These are phyloP conservation scores for Penicillium roqueforti DNA, from an alignment of 495 filamentous ascomycete species.

Conservation along the genomic window DNA sequence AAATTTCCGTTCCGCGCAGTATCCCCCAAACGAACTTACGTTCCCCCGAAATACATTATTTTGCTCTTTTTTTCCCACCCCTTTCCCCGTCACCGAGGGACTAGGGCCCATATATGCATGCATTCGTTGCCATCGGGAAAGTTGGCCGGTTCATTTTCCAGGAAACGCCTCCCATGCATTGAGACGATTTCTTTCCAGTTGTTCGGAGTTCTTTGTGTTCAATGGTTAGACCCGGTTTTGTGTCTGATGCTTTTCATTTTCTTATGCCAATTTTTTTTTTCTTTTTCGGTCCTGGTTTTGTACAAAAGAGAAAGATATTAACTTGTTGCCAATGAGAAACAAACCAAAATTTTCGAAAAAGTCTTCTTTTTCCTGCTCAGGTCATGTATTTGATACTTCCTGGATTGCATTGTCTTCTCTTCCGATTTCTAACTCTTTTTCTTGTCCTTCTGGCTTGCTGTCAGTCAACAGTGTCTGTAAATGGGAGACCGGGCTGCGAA, in stretches of 20 bases:
- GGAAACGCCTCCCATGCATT: constrained; percentile 12
- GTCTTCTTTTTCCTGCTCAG: background rate
- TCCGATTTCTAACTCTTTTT: background rate
- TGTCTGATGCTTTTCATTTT: constrained; percentile 1
- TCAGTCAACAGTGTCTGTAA: background rate
- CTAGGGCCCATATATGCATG: constrained; percentile 8
- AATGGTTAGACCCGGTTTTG: constrained; percentile 15
- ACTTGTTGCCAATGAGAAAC: constrained; percentile 22
- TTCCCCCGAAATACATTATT: background rate
- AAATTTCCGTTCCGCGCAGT: too few species aligned
- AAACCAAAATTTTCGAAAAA: constrained; percentile 21
- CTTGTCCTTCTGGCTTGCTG: background rate
- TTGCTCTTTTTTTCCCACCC: background rate
- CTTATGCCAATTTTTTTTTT: constrained; percentile 20
- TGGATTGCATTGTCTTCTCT: background rate
- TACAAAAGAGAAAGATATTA: constrained; percentile 25
- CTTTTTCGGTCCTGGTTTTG: constrained; percentile 35
- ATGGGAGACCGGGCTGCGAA: background rate
- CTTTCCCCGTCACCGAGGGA: background rate
- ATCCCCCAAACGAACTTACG: constrained; percentile 1
- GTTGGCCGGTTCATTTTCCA: constrained; percentile 15
- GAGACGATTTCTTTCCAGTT: constrained; percentile 16
- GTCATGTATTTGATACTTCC: background rate
- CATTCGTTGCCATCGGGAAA: constrained; percentile 7
- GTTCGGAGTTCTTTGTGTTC: constrained; percentile 21